These are phyloP conservation scores for Candida stauntonica DNA, from an alignment of 805 yeast species.

Conservation along the genomic window DNA sequence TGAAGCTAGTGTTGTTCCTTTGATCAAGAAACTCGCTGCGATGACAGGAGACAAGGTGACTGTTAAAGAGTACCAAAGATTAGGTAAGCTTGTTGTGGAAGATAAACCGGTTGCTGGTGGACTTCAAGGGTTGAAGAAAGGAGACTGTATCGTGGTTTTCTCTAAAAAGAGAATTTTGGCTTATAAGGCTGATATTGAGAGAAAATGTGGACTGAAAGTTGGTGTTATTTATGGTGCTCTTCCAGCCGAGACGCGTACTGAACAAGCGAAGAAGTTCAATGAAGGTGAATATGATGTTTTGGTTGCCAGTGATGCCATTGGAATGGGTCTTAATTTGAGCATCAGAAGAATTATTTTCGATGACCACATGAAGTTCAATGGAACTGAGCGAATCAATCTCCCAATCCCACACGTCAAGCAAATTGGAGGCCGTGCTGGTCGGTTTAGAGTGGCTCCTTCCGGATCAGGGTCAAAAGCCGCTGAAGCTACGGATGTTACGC, in stretches of 20 bases:
- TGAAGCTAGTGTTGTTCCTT: constrained; percentile 75
- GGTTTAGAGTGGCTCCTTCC: constrained; percentile 46
- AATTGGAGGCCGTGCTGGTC: constrained; percentile 95
- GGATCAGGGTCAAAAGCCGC: constrained; percentile 6
- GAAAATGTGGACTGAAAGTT: constrained; percentile 56
- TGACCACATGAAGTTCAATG: constrained; percentile 65
- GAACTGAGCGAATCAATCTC: constrained; percentile 43
- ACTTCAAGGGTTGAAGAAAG: constrained; percentile 45
- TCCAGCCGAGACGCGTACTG: constrained; percentile 90
- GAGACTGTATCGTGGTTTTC: constrained; percentile 90
- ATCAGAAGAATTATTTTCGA: constrained; percentile 79
- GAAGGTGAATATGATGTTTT: constrained; percentile 74
- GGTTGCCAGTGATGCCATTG: constrained; percentile 95
- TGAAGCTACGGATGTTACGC: background rate
- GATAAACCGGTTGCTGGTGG: constrained; percentile 31
- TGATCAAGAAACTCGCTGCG: constrained; percentile 53
- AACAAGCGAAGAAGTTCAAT: constrained; percentile 79
- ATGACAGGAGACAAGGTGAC: constrained; percentile 78
- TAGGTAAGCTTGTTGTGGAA: constrained; percentile 66
- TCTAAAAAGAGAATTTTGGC: constrained; percentile 69
- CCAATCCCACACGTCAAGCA: constrained; percentile 75
- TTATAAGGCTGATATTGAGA: constrained; percentile 66
- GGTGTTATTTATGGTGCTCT: constrained; percentile 93
- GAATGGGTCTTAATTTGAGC: constrained; percentile 91
- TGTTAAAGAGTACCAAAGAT: constrained; percentile 66